These are phyloP conservation scores for Pilasporangium apinafurcum DNA, from an alignment of 352 stramenopile species.

Conservation along the genomic window DNA sequence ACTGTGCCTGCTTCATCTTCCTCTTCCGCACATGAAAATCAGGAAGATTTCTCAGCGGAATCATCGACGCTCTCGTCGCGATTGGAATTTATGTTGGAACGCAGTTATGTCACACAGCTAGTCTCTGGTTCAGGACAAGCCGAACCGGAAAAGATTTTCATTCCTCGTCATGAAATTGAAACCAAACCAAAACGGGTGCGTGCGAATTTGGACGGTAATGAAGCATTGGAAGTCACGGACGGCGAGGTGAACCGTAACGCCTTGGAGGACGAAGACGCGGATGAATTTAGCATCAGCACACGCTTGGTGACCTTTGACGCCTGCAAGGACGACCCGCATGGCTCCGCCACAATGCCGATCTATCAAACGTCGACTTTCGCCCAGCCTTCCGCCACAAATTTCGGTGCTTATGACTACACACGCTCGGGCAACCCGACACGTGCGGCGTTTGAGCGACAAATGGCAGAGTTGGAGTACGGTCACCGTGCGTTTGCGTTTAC, in stretches of 20 bases:
- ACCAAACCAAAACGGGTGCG: slow-evolving; percentile 34
- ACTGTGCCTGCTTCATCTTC: slow-evolving; percentile 12
- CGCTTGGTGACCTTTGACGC: slow-evolving; percentile 73
- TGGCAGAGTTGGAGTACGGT: slow-evolving; percentile 77
- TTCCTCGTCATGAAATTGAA: slow-evolving; percentile 62
- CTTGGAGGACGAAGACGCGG: slow-evolving; percentile 19
- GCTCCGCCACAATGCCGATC: slow-evolving; percentile 88
- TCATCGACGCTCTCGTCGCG: slow-evolving; percentile 41
- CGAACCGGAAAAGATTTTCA: slow-evolving; percentile 73
- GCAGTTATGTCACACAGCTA: slow-evolving; percentile 80
- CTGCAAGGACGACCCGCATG: slow-evolving; percentile 86
- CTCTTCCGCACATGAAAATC: slow-evolving; percentile 23
- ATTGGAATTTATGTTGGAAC: slow-evolving; percentile 76
- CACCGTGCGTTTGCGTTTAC: slow-evolving; percentile 88
- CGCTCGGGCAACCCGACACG: slow-evolving; percentile 92
- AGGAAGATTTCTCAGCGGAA: slow-evolving; percentile 13
- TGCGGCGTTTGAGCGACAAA: slow-evolving; percentile 88
- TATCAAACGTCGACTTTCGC: slow-evolving; percentile 91
- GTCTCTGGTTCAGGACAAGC: slow-evolving; percentile 57
- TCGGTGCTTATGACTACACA: slow-evolving; percentile 93
- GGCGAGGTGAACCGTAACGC: slow-evolving; percentile 24
- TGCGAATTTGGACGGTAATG: slow-evolving; percentile 72
- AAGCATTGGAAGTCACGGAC: slow-evolving; percentile 36
- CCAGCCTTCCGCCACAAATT: slow-evolving; percentile 83
- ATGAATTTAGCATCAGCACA: slow-evolving; percentile 67